Evolutionary conservation across 2,329 filamentous ascomycete genomes (phyloP), one percentile per base, ranked within the genome.

Genomic region (Epichloe glyceriae): DNA sequence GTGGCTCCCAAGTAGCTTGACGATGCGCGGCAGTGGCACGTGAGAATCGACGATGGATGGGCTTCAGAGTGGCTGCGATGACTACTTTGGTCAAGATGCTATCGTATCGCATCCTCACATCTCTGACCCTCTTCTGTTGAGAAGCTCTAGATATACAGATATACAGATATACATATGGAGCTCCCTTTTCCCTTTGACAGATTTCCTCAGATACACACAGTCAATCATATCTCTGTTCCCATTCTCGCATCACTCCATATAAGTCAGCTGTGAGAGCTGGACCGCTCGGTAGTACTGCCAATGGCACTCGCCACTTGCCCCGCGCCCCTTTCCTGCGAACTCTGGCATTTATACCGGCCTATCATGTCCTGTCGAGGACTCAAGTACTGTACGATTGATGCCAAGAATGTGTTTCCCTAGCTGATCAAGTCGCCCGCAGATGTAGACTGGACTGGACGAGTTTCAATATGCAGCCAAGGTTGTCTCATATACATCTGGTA

Each of bases 21-120:
- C 45, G 46, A 52, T 26, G 22, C 46, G 37, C 46, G 37, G 40
- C 46, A 39, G 46, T 34, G 46, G 41, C 50, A 52, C 47, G 50
- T 52, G 50, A 52, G 50, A 46, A 39, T 51, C 33, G 19, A 52
- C 46, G n/a, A 33, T n/a, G 14, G 41, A 15, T 2, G 15, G 7
- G 4, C 22, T 44, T 44, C 26, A 8, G 7, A 33, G 11, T 20
- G n/a, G 15, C 26, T 44, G 26, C 26, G 10, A 44, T 44, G 30
- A 44, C 42, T 17, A 3, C 33, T 8, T 34, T 19, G 8, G 41
- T 44, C 41, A 33, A 26, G n/a, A 30, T 11, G 42, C 2, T 26
- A 26, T 26, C 22, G 6, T 26, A 26, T 26, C 22, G 6, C 22
- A 26, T 26, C 22, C 22, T 7, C 22, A 26, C 6, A 26, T 26